Evolutionary conservation across 768 basidiomycete genomes (phyloP), one percentile per base, ranked within the genome.

Genomic region (Cystofilobasidium capitatum): DNA sequence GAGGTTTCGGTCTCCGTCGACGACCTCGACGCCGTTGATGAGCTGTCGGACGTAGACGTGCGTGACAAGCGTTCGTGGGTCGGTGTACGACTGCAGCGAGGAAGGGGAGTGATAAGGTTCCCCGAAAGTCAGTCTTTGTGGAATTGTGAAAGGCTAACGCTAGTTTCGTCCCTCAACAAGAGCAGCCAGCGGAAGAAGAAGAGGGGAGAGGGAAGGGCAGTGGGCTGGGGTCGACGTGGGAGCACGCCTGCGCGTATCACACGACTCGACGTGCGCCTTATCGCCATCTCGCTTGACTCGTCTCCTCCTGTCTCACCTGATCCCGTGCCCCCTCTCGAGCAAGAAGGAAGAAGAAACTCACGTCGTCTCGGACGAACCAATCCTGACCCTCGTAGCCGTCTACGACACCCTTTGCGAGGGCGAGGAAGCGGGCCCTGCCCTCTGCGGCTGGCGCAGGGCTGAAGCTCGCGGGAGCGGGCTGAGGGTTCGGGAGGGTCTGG

Each of bases 1-100:
- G 74, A 99, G 78, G 76, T 97, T 97, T 80, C 96, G 84, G 77
- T 96, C 88, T 35, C 88, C 89, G 73, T 96, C 90, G 14, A 83
- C 82, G 20, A 99, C 90, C 74, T 94, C 89, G 54, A 94, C 79
- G 17, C 90, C 91, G 66, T 88, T 85, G 73, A 92, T 79, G 66
- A 88, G 70, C 79, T 99, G 93, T 71, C 86, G 83, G 70, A 87
- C 85, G 75, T 93, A 94, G 72, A 91, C 81, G 78, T 97, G 91
- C 35, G 89, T 87, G 60, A 96, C 82, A n/a, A 88, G 88, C 2
- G 89, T 91, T 69, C 83, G 84, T 67, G 79, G 78, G 79, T 97
- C 93, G 57, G 88, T 90, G 77, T 94, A 93, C 22, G 74, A 75
- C 77, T 78, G 68, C 5, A n/a, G 17, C 26, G 45, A 22, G 37